Conservation (phyloP, 2,329 filamentous ascomycete species). For the Arthroderma sp. region DNA sequence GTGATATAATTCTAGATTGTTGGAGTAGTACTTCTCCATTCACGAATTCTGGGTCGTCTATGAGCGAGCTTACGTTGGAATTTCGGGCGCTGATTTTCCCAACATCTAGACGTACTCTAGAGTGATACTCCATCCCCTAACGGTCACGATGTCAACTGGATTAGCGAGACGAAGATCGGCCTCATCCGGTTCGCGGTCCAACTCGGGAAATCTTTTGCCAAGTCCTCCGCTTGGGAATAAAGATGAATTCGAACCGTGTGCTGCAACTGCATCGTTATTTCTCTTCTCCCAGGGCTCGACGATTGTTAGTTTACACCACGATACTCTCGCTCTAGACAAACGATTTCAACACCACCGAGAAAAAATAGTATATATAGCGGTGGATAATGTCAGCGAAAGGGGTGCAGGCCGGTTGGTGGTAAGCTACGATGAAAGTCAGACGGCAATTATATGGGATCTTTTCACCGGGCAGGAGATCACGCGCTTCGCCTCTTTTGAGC, state of each 20-base stretch:
- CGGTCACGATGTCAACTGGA: conserved; percentile 34
- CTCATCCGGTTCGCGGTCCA: conserved; percentile 45
- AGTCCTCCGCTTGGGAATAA: conserved; percentile 18
- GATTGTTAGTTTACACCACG: conserved; percentile 81
- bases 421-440: conserved; percentile 83
- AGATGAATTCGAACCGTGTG: conserved; percentile 65
- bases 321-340: conserved; percentile 77
- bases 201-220: conserved; percentile 36
- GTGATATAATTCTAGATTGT: too few relatives aligned
- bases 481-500: conserved; percentile 83
- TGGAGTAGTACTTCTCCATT: too few relatives aligned
- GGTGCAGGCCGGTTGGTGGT: conserved; percentile 77
- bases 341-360: conserved; percentile 74
- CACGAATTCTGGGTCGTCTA: too few relatives aligned
- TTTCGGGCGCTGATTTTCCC: too few relatives aligned
- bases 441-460: conserved; percentile 92
- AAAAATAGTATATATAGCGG: conserved; percentile 68
- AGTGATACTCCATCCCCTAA: too few relatives aligned
- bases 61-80: too few relatives aligned
- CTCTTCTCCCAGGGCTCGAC: conserved; percentile 73
- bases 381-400: conserved; percentile 81
- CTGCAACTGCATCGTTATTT: conserved; percentile 80
- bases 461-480: conserved; percentile 82
- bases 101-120: too few relatives aligned
- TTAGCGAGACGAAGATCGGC: conserved; percentile 46